These are phyloP conservation scores for Silene noctiflora DNA, from an alignment of 179 eudicot species.

Conservation along the genomic window DNA sequence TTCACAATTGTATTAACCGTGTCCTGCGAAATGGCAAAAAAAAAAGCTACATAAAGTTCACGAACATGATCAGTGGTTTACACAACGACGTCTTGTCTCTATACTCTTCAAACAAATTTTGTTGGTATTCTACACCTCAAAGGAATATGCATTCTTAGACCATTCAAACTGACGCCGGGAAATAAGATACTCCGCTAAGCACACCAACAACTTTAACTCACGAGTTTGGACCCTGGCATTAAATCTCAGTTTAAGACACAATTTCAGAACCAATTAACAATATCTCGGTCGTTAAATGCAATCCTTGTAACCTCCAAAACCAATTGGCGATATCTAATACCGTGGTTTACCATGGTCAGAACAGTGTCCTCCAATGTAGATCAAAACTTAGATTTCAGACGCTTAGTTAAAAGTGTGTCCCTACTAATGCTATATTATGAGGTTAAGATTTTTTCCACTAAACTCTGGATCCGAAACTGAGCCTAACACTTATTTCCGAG, in stretches of 20 bases:
- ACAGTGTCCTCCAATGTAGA: neutral
- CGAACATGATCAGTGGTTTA: neutral
- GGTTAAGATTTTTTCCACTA: neutral
- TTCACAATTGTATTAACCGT: constrained; percentile 77
- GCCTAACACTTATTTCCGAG: neutral
- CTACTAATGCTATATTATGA: neutral
- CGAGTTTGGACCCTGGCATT: neutral
- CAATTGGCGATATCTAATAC: neutral
- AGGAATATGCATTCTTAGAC: no score
- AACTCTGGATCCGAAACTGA: neutral
- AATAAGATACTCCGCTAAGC: neutral
- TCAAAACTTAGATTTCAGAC: neutral
- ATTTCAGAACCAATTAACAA: neutral
- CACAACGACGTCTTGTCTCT: neutral
- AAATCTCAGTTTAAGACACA: neutral
- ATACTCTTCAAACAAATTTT: no score
- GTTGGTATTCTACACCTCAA: no score
- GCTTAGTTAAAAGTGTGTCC: neutral
- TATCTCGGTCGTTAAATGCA: neutral
- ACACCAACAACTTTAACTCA: neutral
- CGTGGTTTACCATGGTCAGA: neutral
- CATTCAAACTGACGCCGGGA: neutral
- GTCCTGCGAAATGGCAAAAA: constrained; percentile 44
- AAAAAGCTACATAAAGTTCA: neutral
- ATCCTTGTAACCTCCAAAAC: neutral